Evolutionary conservation across 352 stramenopile genomes (phyloP).

Genomic region (Discostella stelligera): DNA sequence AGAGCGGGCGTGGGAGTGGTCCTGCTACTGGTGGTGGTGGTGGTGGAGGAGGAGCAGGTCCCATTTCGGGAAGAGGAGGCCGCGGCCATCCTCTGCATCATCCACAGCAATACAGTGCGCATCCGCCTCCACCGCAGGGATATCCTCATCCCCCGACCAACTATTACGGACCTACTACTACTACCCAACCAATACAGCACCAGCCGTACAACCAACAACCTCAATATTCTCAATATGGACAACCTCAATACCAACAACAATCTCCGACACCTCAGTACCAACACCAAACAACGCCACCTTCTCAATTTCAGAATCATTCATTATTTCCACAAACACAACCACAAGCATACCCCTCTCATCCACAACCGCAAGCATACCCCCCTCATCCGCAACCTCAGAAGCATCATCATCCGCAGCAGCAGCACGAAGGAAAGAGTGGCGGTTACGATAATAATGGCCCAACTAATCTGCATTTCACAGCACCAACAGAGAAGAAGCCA

Average conservation of each 20-base stretch:
- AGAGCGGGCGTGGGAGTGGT: conserved; percentile 16
- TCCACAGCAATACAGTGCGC: conserved; percentile 4
- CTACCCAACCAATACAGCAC: not conserved
- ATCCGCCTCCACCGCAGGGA: conserved; percentile 14
- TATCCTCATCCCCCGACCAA: not conserved
- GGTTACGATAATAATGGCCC: conserved; percentile 1
- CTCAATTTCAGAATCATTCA: conserved; percentile 9
- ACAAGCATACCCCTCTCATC: not conserved
- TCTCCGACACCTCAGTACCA: conserved; percentile 4
- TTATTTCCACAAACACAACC: conserved; percentile 7
- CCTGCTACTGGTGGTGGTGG: no score
- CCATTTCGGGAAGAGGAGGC: conserved; percentile 5
- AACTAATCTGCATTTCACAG: conserved; percentile 21
- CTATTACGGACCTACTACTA: conserved; percentile 13
- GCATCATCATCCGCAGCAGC: not conserved
- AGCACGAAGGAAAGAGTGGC: not conserved
- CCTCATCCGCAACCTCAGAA: not conserved
- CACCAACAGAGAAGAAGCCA: conserved; percentile 9
- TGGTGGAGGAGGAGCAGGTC: conserved; percentile 1
- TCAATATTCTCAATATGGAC: conserved; percentile 1
- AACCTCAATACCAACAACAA: conserved; percentile 10
- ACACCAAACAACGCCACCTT: conserved; percentile 1
- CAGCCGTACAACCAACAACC: not conserved
- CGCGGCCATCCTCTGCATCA: conserved; percentile 14
- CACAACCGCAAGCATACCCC: no score